phyloP scores from a whole-genome alignment of 225 moss, liverwort and hornwort genomes.

The Pseudisothecium myosuroides region DNA sequence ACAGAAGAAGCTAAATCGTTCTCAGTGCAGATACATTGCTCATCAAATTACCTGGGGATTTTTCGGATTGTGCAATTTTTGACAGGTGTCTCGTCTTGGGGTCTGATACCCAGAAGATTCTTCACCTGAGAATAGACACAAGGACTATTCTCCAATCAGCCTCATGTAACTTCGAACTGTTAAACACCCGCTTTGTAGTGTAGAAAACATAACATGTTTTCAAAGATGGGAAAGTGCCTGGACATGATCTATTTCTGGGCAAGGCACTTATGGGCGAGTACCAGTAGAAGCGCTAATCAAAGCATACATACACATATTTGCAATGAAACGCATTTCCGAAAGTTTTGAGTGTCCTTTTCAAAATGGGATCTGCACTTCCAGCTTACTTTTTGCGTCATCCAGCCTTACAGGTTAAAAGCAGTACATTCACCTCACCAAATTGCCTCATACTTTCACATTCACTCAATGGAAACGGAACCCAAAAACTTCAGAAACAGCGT shows the following conservation, averaged over 20 bases:
- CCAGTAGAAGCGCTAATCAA: background rate
- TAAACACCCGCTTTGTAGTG: background rate
- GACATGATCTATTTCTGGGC: background rate
- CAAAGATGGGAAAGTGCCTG: background rate
- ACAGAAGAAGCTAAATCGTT: background rate
- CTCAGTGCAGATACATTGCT: background rate
- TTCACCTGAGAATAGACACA: slow-evolving; percentile 44
- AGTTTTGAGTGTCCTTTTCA: background rate
- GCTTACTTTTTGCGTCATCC: background rate
- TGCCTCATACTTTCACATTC: background rate
- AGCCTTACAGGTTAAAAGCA: background rate
- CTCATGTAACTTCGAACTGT: background rate
- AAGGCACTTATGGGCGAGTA: background rate
- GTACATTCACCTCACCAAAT: background rate
- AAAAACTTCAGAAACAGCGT: background rate
- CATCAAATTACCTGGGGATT: slow-evolving; percentile 46
- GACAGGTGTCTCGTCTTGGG: slow-evolving; percentile 66
- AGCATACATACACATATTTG: background rate
- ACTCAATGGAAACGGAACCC: background rate
- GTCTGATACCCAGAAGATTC: slow-evolving; percentile 61
- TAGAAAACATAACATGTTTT: background rate
- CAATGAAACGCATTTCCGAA: background rate
- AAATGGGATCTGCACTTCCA: background rate
- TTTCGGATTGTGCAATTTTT: slow-evolving; percentile 62
- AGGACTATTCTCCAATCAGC: background rate